phyloP scores from a whole-genome alignment of 805 yeast species.

The Maudiozyma pseudohumilis region DNA sequence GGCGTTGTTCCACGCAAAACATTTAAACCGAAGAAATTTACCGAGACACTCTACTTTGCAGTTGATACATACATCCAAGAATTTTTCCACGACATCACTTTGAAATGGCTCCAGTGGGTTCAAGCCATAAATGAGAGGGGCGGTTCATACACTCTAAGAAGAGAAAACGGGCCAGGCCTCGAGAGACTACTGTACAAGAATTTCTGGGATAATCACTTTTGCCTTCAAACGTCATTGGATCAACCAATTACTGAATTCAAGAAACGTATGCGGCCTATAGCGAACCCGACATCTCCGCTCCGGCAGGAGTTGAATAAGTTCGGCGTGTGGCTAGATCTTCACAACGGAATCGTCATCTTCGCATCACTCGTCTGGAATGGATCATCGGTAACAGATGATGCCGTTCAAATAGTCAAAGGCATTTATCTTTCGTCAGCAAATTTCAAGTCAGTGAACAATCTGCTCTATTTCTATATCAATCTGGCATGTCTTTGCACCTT shows the following conservation, averaged over 20 bases:
- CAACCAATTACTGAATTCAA: slow-evolving; percentile 1
- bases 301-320: too few species aligned
- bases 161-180: neutral
- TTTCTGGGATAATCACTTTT: slow-evolving; percentile 1
- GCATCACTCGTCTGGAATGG: neutral
- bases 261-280: neutral
- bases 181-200: neutral
- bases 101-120: slow-evolving; percentile 5
- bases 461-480: neutral
- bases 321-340: slow-evolving; percentile 4
- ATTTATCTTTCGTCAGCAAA: neutral
- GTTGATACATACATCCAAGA: neutral
- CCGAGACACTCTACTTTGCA: neutral
- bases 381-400: too few species aligned
- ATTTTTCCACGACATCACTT: neutral
- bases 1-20: neutral
- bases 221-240: neutral
- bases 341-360: slow-evolving; percentile 3
- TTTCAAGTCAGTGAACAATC: neutral
- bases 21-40: neutral
- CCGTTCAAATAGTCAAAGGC: neutral
- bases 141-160: neutral
- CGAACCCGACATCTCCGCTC: neutral
- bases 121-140: slow-evolving; percentile 1
- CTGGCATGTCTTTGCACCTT: neutral